Evolutionary conservation across 2,329 filamentous ascomycete species (phyloP).

Genomic region (Paraconiothyrium sp.): DNA sequence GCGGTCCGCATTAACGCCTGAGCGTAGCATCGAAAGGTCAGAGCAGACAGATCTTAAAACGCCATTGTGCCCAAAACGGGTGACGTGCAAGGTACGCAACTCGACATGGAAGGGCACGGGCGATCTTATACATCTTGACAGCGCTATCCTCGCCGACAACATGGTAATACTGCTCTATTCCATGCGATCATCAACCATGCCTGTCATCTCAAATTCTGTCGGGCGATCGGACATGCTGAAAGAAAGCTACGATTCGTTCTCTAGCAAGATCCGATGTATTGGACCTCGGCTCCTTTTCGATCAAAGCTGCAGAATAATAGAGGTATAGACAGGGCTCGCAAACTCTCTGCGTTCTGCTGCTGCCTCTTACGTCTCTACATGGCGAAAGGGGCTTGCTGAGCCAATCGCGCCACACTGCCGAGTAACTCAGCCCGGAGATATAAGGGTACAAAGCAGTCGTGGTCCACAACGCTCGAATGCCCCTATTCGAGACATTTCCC

Average conservation of each 20-base stretch:
- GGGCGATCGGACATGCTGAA: background rate
- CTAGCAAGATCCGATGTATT: background rate
- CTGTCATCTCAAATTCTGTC: background rate
- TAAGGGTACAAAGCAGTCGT: background rate
- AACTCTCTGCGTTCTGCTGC: background rate
- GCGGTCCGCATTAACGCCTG: background rate
- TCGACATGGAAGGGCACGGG: background rate
- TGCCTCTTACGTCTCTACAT: too few relatives aligned
- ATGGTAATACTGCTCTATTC: background rate
- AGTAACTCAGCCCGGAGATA: background rate
- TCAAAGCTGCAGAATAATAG: background rate
- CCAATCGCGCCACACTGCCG: background rate
- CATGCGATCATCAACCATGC: background rate
- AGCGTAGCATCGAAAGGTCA: background rate
- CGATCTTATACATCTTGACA: background rate
- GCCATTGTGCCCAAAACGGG: background rate
- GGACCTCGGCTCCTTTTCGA: background rate
- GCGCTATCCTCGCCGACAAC: background rate
- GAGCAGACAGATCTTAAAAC: background rate
- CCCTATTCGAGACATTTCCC: background rate
- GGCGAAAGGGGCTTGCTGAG: too few relatives aligned
- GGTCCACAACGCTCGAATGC: background rate
- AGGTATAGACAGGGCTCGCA: background rate
- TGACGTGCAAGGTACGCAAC: background rate
- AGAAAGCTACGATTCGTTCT: background rate